Percentiles rank a stretch among this genome's conserved stretches.
These are phyloP conservation scores for Diutina sp. DNA, from an alignment of 1,139 yeast species.

Conservation along the genomic window DNA sequence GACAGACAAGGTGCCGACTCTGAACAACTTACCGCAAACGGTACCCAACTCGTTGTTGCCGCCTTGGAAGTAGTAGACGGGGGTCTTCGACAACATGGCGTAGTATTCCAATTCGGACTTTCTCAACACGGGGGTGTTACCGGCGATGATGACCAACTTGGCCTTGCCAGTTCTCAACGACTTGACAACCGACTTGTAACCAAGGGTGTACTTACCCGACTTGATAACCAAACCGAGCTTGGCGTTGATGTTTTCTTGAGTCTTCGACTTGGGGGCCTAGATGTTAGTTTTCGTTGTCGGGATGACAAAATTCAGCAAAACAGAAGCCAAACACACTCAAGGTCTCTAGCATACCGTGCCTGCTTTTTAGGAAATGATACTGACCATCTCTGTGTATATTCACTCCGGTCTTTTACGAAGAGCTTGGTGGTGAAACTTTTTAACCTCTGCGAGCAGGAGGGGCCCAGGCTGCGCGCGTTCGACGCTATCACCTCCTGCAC, in stretches of 20 bases:
- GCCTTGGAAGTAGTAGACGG: slow-evolving; percentile 98
- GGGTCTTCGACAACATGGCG: slow-evolving; percentile 99
- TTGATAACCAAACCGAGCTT: slow-evolving; percentile 96
- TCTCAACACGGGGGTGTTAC: slow-evolving; percentile 99
- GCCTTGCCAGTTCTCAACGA: slow-evolving; percentile 98
- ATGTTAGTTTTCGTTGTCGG: not conserved
- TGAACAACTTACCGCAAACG: slow-evolving; percentile 99
- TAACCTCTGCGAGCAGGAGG: not conserved
- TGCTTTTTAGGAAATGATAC: slow-evolving; percentile 26
- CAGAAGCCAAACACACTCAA: not conserved
- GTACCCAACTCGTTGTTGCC: slow-evolving; percentile 99
- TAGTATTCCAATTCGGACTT: slow-evolving; percentile 99
- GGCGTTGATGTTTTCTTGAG: slow-evolving; percentile 93
- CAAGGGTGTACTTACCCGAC: slow-evolving; percentile 99
- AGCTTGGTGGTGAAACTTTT: slow-evolving; percentile 4
- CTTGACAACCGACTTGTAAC: slow-evolving; percentile 98
- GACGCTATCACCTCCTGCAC: not conserved
- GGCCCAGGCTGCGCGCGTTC: not conserved
- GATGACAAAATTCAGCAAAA: not conserved
- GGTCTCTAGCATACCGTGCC: not conserved
- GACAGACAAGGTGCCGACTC: slow-evolving; percentile 95
- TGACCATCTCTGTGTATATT: slow-evolving; percentile 89
- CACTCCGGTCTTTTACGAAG: slow-evolving; percentile 77
- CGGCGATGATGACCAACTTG: slow-evolving; percentile 95
- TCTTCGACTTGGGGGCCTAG: slow-evolving; percentile 90